A percentile compares a stretch with the other conserved stretches of the same genome.
Evolutionary conservation across 169 alveolate species (phyloP).

Genomic region (Prorocentrum cordatum): DNA sequence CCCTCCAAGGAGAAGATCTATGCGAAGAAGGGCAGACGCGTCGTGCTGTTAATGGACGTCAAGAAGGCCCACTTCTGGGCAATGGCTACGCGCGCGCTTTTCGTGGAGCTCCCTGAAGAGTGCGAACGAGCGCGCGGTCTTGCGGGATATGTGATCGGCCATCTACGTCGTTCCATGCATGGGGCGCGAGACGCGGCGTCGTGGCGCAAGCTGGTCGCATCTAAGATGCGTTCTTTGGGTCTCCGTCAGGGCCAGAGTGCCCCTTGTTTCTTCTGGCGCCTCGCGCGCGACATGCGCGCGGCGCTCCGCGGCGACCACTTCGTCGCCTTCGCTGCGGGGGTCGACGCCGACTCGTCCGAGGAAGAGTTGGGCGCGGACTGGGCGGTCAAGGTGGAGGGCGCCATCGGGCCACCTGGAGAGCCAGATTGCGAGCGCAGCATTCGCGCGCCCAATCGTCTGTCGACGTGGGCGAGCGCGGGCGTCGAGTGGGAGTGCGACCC

Average conservation of each 20-base stretch:
- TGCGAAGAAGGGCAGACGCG: background rate
- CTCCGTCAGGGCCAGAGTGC: background rate
- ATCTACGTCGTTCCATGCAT: background rate
- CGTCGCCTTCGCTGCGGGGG: too few relatives aligned
- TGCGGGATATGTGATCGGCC: background rate
- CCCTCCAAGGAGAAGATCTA: too few relatives aligned
- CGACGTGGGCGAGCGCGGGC: background rate
- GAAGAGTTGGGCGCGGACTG: background rate
- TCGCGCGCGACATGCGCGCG: background rate
- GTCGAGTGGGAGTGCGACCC: background rate
- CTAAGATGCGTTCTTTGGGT: background rate
- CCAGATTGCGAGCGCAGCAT: background rate
- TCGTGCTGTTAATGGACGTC: background rate
- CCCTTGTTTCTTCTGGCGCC: background rate
- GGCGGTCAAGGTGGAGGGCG: background rate
- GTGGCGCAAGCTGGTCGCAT: background rate
- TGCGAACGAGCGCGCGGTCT: background rate
- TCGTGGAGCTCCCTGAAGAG: background rate
- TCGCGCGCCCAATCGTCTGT: background rate
- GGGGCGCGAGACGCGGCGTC: background rate
- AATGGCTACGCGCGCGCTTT: background rate
- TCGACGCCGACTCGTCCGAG: background rate
- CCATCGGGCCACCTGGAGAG: background rate
- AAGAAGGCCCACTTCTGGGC: background rate
- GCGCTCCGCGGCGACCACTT: background rate